Percentiles rank a stretch among this genome's conserved stretches.
Conservation (phyloP, 2,329 filamentous ascomycete species). For the Xenoacremonium recifei region DNA sequence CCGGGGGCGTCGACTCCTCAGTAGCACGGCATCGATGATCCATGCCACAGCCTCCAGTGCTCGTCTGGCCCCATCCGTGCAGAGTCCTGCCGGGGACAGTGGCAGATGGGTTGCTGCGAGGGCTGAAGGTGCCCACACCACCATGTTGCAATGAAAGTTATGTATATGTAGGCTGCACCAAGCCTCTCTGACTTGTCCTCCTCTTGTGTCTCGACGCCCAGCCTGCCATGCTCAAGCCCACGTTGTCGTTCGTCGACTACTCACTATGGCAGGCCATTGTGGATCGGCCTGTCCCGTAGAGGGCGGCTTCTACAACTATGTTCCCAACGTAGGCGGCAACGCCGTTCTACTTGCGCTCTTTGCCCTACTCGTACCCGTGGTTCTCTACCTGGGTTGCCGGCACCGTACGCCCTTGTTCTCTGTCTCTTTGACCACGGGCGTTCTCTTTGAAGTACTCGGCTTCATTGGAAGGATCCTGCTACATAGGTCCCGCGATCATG, state of each 20-base stretch:
- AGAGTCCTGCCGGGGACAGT: constrained; percentile 15
- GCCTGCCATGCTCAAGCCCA: constrained; percentile 24
- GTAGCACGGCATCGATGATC: constrained; percentile 19
- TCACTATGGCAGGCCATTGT: constrained; percentile 36
- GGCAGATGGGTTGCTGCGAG: constrained; percentile 1
- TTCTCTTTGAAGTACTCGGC: constrained; percentile 44
- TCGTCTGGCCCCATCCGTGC: constrained; percentile 16
- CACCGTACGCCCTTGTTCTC: constrained; percentile 42
- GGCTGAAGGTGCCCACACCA: not conserved
- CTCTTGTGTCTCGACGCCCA: constrained; percentile 11
- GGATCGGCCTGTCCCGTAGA: constrained; percentile 34
- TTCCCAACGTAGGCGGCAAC: constrained; percentile 38
- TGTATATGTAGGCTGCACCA: constrained; percentile 26
- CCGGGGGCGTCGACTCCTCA: constrained; percentile 3
- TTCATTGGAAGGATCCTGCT: constrained; percentile 47
- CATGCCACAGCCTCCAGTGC: constrained; percentile 13
- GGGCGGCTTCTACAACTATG: constrained; percentile 37
- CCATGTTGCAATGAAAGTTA: too few relatives aligned
- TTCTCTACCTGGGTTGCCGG: constrained; percentile 37
- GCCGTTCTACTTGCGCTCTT: constrained; percentile 40
- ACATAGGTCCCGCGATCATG: constrained; percentile 29
- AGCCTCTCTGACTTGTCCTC: constrained; percentile 12
- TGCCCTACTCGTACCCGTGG: constrained; percentile 36
- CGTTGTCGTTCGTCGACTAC: constrained; percentile 15
- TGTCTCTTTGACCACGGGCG: constrained; percentile 36